Base-by-base conservation (phyloP, 495 filamentous ascomycete species). In the Neurospora intermedia region DNA sequence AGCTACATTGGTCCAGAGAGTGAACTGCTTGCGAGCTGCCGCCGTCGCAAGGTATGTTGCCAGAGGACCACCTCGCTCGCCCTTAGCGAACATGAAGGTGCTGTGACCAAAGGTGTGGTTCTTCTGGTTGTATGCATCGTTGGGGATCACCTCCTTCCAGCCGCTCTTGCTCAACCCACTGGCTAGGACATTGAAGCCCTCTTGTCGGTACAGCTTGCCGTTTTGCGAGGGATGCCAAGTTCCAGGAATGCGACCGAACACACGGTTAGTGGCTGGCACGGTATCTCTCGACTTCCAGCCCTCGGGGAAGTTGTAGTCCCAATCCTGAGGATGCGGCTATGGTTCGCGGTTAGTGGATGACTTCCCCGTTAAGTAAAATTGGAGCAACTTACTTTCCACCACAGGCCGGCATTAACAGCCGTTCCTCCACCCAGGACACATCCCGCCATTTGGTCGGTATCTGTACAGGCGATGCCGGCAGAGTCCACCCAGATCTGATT, bases 351-450 rank as follows among this genome's bases (percentile, higher is more conserved):
- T 27, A 23, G 48, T 27, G 38, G 10, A n/a, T 23, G 72, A 54
- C 46, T 9, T 15, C 4, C 7, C 2, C 7, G 1, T 6, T 11
- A 1, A 69, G 1, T 7, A 10, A 0, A 45, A 15, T 10, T 15
- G 16, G 11, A 31, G 43, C 15, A 15, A 69, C 78, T 76, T 69
- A 85, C 84, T 78, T 83, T 85, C 84, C 84, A 87, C 84, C 84
- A 87, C 39, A 87, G 76, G 62, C 85, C 88, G 42, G 91, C 89
- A 76, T 94, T 93, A 74, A 93, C 85, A 11, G 91, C 90, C 23
- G 89, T 89, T 43, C 91, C 90, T 75, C 91, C 92, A 27, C 92
- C 92, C 41, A 94, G 86, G 69, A 93, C 87, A 75, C 92, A 94
- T 40, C 90, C 92, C 62, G 89, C 90, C 87, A 91, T 92, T 73